Base-by-base conservation (phyloP, 2,329 filamentous ascomycete species). In the Neopestalotiopsis sp. region DNA sequence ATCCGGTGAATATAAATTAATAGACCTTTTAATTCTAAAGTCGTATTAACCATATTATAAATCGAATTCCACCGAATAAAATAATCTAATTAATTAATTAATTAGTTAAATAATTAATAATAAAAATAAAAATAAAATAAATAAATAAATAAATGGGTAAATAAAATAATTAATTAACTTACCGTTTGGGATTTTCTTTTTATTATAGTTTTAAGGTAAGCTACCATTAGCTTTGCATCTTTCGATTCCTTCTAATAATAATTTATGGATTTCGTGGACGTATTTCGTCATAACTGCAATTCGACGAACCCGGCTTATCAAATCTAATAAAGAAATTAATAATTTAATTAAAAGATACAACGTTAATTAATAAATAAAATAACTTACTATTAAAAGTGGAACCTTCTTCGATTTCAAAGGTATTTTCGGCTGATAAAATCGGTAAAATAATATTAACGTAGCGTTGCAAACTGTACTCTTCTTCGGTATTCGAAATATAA, bases 101-200 rank as follows among this genome's bases (percentile, higher is more conserved):
- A 17, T 14, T 42, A n/a, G 1, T 17, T 20, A n/a, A 7, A 53
- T 53, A n/a, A 53, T 3, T 28, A 53, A 53, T 5, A 20, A 20
- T n/a, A 20, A n/a, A 49, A 65, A 28, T 58, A 65, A 56, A 20
- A 24, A 65, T 56, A 32, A 17, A 56, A 56, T 17, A 5, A n/a
- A 7, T n/a, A 17, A 49, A 17, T 49, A n/a, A n/a, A 3, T 45
- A 17, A 49, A 17, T 14, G 1, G 2, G 7, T 20, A n/a, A 7
- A 53, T 53, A 9, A 53, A 53, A 53, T 5, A 53, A 53, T n/a
- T 2, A n/a, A 49, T 32, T 28, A 65, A 53, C 2, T 12, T 24
- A 65, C 30, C 30, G 30, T 65, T 65, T 4, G 13, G 40, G 2
- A 65, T 53, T 65, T 53, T 65, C 28, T 13, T 65, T 42, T 28